Evolutionary conservation across 306 rosid species (phyloP).

Genomic region (Lathyrus oleraceus): DNA sequence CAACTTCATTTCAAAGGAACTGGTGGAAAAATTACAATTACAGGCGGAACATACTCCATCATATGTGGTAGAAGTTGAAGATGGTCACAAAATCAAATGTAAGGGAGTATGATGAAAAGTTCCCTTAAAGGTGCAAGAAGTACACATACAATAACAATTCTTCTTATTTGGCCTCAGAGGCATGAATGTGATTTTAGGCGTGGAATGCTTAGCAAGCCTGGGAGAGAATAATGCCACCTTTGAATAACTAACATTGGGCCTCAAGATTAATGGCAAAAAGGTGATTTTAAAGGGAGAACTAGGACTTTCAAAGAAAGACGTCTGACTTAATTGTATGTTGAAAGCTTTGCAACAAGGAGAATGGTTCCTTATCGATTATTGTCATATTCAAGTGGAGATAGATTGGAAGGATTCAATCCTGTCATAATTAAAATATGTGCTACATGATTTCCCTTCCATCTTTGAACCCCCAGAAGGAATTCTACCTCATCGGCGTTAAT

Average conservation of each 20-base stretch:
- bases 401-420: neutral
- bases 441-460: too few species aligned
- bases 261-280: neutral
- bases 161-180: neutral
- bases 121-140: too few species aligned
- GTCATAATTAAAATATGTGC: too few species aligned
- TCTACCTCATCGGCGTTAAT: too few species aligned
- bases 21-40: too few species aligned
- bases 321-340: neutral
- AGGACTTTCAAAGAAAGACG: neutral
- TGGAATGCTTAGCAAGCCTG: neutral
- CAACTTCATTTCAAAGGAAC: too few species aligned
- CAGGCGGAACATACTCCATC: too few species aligned
- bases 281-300: neutral
- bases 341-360: neutral
- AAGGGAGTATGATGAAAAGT: too few species aligned
- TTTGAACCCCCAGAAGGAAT: too few species aligned
- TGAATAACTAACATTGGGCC: neutral
- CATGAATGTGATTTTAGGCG: neutral
- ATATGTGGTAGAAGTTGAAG: too few species aligned
- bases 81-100: too few species aligned
- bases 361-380: neutral
- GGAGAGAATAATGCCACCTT: too few species aligned
- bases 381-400: neutral
- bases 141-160: neutral